Evolutionary conservation across 2,329 filamentous ascomycete species (phyloP), one percentile per base, ranked within the genome.

Genomic region (Aspergillus brunneoviolaceus): DNA sequence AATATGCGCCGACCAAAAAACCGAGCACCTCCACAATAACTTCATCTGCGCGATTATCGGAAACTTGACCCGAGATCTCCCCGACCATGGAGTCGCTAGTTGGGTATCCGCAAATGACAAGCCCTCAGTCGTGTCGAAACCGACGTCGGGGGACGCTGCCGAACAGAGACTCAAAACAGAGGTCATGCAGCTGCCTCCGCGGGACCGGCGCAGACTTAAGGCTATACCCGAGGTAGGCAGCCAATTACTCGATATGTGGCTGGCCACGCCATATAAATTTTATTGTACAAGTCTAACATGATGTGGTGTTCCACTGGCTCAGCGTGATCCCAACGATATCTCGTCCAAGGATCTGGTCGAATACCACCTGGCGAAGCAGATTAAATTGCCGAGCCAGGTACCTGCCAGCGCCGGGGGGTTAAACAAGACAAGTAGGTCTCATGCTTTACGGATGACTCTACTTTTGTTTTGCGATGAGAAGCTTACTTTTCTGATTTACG

Each of bases 401-500:
- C 87, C 89, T 27, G 83, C 87, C 29, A 87, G 87, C 70, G 88
- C 89, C 25, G 88, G 87, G 29, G 89, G 89, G 21, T 82, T 94
- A 50, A 92, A 91, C 66, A 92, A 94, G 81, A 96, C 84, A 39
- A 86, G 89, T 92, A 81, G 72, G 87, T 64, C 29, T 45, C 27
- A 39, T 23, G 5, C 19, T 21, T 12, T 35, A 5, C 21, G 29
- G 12, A 49, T 6, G 7, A 23, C 12, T 45, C 23, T 1, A 42
- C 10, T 14, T 48, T 77, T 29, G 45, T 23, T 27, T 19, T 25
- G 35, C 21, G 42, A 12, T 19, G 14, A 19, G 51, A 56, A 29
- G 45, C 67, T 72, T 61, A 71, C 60, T 50, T 39, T 54, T 21
- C 14, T 58, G 45, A 53, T 48, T 52, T 33, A 33, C 39, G 53